phyloP scores from a whole-genome alignment of 2,329 filamentous ascomycete genomes.

The Fusarium marasasianum region DNA sequence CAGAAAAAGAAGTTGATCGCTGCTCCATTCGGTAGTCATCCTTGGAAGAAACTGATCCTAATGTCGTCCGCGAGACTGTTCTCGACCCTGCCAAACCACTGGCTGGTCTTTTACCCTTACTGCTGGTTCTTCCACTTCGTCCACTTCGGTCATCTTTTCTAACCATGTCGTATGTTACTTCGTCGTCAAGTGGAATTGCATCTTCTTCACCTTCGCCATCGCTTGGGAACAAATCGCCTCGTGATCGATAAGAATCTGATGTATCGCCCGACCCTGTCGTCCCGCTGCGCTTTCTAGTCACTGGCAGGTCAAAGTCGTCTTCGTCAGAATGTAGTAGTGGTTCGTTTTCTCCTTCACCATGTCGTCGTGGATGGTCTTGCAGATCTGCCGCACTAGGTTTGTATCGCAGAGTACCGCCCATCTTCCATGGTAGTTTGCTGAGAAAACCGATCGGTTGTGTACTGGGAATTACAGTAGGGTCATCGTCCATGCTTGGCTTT shows the following conservation, averaged over 20 bases:
- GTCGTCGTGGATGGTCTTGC: conserved; percentile 79
- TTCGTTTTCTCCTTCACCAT: conserved; percentile 67
- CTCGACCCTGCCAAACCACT: conserved; percentile 53
- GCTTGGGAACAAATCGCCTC: conserved; percentile 90
- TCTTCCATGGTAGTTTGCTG: conserved; percentile 82
- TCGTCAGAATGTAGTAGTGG: conserved; percentile 67
- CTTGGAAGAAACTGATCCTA: conserved; percentile 54
- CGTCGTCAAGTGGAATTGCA: conserved; percentile 90
- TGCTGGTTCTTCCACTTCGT: conserved; percentile 66
- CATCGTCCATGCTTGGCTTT: conserved; percentile 65
- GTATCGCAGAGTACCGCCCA: conserved; percentile 85
- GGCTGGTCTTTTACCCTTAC: conserved; percentile 65
- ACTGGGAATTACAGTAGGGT: conserved; percentile 90
- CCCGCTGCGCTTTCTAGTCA: conserved; percentile 70
- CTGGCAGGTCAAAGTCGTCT: conserved; percentile 43
- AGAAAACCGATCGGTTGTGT: conserved; percentile 88
- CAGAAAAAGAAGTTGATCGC: conserved; percentile 43
- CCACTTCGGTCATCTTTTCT: conserved; percentile 76
- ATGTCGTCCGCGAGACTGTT: conserved; percentile 67
- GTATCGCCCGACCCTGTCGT: conserved; percentile 84
- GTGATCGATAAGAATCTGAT: conserved; percentile 84
- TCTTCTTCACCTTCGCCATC: conserved; percentile 89
- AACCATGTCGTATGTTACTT: conserved; percentile 86
- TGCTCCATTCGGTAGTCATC: conserved; percentile 45
- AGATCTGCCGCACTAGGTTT: conserved; percentile 91